phyloP scores from a whole-genome alignment of 2,329 filamentous ascomycete genomes.

The Fusarium nanum region DNA sequence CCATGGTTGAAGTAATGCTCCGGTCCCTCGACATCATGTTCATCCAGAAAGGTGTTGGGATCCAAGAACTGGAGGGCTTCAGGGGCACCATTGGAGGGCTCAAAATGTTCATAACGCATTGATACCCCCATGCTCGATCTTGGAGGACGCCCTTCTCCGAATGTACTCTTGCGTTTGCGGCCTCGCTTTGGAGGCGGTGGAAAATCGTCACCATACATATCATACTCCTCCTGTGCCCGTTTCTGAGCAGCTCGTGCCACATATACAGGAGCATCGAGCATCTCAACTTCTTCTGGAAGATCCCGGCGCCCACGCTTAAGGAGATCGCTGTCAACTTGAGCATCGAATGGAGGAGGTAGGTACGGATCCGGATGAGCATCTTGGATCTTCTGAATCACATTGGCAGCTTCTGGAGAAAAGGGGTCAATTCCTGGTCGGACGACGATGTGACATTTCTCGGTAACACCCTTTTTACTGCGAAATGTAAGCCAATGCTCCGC shows the following conservation, averaged over 20 bases:
- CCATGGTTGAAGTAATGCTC: constrained; percentile 15
- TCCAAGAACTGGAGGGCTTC: constrained; percentile 54
- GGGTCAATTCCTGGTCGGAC: constrained; percentile 57
- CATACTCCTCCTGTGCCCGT: constrained; percentile 44
- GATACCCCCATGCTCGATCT: constrained; percentile 24
- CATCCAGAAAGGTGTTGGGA: constrained; percentile 56
- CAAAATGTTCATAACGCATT: constrained; percentile 37
- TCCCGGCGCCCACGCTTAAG: constrained; percentile 51
- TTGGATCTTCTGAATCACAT: constrained; percentile 61
- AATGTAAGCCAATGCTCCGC: constrained; percentile 60
- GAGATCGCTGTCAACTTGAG: constrained; percentile 25
- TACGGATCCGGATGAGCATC: constrained; percentile 56
- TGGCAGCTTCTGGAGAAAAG: constrained; percentile 55
- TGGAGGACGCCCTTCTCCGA: constrained; percentile 4
- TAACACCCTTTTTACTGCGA: constrained; percentile 54
- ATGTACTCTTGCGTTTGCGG: constrained; percentile 34
- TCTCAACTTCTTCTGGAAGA: constrained; percentile 59
- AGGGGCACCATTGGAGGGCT: constrained; percentile 21
- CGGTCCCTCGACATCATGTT: constrained; percentile 38
- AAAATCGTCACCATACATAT: constrained; percentile 33
- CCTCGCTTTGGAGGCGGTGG: constrained; percentile 39
- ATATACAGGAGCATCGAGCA: constrained; percentile 65
- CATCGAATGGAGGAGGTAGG: constrained; percentile 43
- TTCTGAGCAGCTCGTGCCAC: constrained; percentile 53
- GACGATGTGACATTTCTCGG: constrained; percentile 59